Evolutionary conservation across 2,329 filamentous ascomycete genomes (phyloP), one percentile per base, ranked within the genome.

Genomic region (Aspergillus jensenii): DNA sequence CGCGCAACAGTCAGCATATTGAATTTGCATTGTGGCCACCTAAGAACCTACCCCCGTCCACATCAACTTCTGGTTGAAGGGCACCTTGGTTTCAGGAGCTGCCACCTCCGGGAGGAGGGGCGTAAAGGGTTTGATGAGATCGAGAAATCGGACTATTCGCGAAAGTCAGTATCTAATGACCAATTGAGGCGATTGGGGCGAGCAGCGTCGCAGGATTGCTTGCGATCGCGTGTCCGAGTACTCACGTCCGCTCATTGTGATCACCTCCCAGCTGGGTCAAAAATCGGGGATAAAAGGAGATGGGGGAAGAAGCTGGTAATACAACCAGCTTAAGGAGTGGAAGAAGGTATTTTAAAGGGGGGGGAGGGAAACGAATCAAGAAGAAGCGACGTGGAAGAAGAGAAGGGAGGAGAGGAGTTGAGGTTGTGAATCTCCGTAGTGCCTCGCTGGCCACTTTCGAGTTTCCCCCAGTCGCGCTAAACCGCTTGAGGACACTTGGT

Each of bases 71-170:
- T 98, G 95, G 85, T 98, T 96, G 88, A 99, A 99, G 68, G 93
- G 91, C 59, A 96, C 89, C 84, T 97, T 98, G 78, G 93, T 96
- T 83, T 99, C 95, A 69, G 95, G 95, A 75, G 96, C 90, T 82
- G 93, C 90, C 81, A 99, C 95, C 89, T 99, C 95, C 76, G 95
- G 95, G 78, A 99, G 90, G 87, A 98, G 92, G 83, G 95, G 93
- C 85, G 96, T 91, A 79, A 99, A 99, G 76, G 95, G 95, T 83
- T 99, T 99, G 83, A 99, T 95, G 78, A 98, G 87, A 82, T 99
- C 95, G 83, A 99, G 93, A 78, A 99, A 99, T 79, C 95, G 93
- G 81, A 99, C 93, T 98, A 65, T 58, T 53, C 52, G 33, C 33
- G 17, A 49, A 14, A 5, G 46, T 73, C 54, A 76, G 70, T 58